These are phyloP conservation scores for Phytopythium boreale DNA, from an alignment of 352 stramenopile genomes.

Conservation along the genomic window DNA sequence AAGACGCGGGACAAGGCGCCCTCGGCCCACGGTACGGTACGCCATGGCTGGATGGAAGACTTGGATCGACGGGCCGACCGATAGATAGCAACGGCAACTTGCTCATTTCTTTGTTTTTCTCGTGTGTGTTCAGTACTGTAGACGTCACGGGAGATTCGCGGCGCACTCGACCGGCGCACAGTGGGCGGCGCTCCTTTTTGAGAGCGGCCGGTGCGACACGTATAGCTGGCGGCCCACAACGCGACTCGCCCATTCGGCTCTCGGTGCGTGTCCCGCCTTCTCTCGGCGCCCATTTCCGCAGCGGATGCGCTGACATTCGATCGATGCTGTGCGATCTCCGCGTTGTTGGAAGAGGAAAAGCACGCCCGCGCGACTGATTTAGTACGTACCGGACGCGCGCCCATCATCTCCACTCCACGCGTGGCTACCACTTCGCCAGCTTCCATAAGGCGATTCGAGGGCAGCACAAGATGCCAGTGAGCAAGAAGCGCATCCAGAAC, in stretches of 20 bases:
- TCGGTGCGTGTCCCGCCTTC: background rate
- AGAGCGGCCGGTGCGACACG: background rate
- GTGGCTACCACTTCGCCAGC: background rate
- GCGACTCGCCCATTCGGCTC: background rate
- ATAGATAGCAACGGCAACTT: too few species aligned
- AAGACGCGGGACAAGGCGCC: background rate
- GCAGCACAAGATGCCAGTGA: conserved; percentile 45
- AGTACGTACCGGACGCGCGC: background rate
- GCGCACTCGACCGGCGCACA: background rate
- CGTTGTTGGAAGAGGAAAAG: background rate
- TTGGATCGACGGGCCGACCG: background rate
- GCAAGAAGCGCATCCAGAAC: conserved; percentile 78
- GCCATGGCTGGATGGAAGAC: background rate
- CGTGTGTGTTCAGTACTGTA: background rate
- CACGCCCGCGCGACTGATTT: background rate
- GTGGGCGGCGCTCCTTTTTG: background rate
- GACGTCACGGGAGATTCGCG: background rate
- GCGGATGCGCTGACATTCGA: background rate
- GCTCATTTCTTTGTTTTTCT: background rate
- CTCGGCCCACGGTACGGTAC: background rate
- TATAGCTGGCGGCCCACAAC: background rate
- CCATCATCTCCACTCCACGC: background rate
- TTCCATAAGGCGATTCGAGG: background rate
- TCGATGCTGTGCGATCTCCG: background rate
- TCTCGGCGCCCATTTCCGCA: background rate